Conservation (phyloP, 257 asterid genomes). For the Solanum megistacrolobum region DNA sequence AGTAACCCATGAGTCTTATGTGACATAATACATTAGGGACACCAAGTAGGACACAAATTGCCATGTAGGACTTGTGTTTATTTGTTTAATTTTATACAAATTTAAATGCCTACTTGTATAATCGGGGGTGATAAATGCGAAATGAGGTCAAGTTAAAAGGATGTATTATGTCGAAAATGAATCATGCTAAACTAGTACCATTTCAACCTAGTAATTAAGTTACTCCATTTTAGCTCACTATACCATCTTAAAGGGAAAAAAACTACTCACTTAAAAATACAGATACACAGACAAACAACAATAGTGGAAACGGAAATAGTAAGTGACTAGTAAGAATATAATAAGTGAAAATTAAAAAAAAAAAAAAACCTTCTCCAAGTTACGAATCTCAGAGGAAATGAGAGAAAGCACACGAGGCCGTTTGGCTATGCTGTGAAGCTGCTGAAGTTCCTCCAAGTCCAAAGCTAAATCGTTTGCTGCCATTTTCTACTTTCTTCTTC, state of each 20-base stretch:
- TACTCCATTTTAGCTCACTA: neutral
- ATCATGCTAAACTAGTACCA: neutral
- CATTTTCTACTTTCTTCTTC: slow-evolving; percentile 10
- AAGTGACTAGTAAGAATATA: neutral
- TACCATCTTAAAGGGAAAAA: neutral
- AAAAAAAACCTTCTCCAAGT: slow-evolving; percentile 50
- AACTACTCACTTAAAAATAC: neutral
- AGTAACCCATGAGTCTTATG: no score
- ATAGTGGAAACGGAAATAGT: neutral
- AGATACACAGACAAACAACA: neutral
- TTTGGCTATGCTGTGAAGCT: slow-evolving; percentile 67
- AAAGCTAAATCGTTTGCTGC: slow-evolving; percentile 45
- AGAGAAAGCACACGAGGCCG: slow-evolving; percentile 70
- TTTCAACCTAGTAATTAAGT: neutral
- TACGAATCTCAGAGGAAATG: slow-evolving; percentile 54
- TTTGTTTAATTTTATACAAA: no score
- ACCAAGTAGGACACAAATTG: neutral
- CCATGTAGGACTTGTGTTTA: neutral
- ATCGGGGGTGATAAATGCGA: no score
- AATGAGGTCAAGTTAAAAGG: no score
- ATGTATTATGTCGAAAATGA: neutral
- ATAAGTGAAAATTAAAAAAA: neutral
- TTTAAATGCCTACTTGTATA: no score
- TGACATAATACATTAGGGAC: no score
- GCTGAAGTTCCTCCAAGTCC: slow-evolving; percentile 77